phyloP scores from a whole-genome alignment of 2,329 filamentous ascomycete genomes.

The Monosporascus sp. region DNA sequence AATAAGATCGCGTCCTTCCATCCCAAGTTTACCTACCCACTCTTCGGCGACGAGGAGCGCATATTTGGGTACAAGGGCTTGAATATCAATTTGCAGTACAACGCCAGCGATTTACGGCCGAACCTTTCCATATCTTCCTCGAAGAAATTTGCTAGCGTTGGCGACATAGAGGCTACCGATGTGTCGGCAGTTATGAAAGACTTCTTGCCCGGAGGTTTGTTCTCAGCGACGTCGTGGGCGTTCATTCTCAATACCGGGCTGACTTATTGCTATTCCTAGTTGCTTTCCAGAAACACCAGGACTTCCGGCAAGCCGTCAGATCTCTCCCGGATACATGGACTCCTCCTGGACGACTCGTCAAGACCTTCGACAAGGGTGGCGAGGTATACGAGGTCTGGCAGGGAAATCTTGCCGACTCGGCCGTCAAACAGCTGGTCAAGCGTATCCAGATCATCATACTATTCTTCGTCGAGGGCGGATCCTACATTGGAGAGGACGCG shows the following conservation, averaged over 20 bases:
- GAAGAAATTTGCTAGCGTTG: slow-evolving; percentile 65
- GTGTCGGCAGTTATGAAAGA: slow-evolving; percentile 58
- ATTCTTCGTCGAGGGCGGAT: slow-evolving; percentile 92
- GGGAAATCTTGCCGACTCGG: slow-evolving; percentile 65
- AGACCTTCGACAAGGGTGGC: slow-evolving; percentile 58
- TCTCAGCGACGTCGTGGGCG: neutral
- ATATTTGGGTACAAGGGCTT: slow-evolving; percentile 88
- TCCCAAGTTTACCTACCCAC: slow-evolving; percentile 82
- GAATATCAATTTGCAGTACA: slow-evolving; percentile 65
- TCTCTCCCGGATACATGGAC: slow-evolving; percentile 45
- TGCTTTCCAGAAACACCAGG: slow-evolving; percentile 58
- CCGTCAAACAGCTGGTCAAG: slow-evolving; percentile 66
- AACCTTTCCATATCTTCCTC: slow-evolving; percentile 66
- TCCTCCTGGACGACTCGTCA: slow-evolving; percentile 71
- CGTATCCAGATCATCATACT: slow-evolving; percentile 80
- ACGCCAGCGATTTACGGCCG: slow-evolving; percentile 70
- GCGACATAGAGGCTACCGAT: slow-evolving; percentile 65
- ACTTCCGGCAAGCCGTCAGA: slow-evolving; percentile 58
- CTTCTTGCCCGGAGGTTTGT: slow-evolving; percentile 63
- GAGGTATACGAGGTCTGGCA: slow-evolving; percentile 78
- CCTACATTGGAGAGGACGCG: slow-evolving; percentile 52
- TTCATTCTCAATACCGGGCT: neutral
- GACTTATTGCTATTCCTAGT: slow-evolving; percentile 38
- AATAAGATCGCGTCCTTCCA: slow-evolving; percentile 66
- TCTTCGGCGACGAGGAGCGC: slow-evolving; percentile 88